Percentiles rank a stretch among this genome's conserved stretches.
Conservation (phyloP, 257 asterid species). For the Orobanche coerulescens region DNA sequence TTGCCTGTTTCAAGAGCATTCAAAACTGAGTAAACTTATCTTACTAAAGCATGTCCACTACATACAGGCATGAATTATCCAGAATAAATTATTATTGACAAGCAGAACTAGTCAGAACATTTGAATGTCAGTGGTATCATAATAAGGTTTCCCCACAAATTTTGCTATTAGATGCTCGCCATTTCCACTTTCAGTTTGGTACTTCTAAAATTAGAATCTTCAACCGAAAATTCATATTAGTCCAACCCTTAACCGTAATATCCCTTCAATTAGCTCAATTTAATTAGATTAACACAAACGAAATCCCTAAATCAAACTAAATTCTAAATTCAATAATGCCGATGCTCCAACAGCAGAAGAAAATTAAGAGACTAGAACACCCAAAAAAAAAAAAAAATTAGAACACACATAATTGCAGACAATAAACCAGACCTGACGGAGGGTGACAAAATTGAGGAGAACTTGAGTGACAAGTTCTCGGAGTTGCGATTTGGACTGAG, state of each 20-base stretch:
- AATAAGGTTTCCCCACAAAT: neutral
- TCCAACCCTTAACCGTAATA: neutral
- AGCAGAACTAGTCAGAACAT: neutral
- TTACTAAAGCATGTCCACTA: neutral
- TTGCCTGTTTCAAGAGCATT: slow-evolving; percentile 48
- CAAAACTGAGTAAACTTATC: slow-evolving; percentile 4
- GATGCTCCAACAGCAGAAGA: neutral
- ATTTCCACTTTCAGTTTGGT: slow-evolving; percentile 7
- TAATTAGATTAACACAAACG: neutral
- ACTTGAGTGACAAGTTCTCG: slow-evolving; percentile 71
- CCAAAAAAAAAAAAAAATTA: neutral
- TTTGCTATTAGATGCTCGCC: neutral
- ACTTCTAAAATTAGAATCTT: neutral
- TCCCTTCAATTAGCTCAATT: neutral
- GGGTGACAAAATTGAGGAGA: slow-evolving; percentile 71
- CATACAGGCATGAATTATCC: neutral
- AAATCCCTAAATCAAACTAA: neutral
- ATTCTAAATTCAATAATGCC: slow-evolving; percentile 21
- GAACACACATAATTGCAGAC: neutral
- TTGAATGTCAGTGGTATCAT: neutral
- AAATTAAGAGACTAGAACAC: neutral
- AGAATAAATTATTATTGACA: too few species aligned
- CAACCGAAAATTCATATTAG: neutral
- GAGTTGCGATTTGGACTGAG: slow-evolving; percentile 50
- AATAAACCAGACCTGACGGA: slow-evolving; percentile 60